Evolutionary conservation across 106 monocot species (phyloP), one percentile per base, ranked within the genome.

Genomic region (Phalaenopsis equestris): DNA sequence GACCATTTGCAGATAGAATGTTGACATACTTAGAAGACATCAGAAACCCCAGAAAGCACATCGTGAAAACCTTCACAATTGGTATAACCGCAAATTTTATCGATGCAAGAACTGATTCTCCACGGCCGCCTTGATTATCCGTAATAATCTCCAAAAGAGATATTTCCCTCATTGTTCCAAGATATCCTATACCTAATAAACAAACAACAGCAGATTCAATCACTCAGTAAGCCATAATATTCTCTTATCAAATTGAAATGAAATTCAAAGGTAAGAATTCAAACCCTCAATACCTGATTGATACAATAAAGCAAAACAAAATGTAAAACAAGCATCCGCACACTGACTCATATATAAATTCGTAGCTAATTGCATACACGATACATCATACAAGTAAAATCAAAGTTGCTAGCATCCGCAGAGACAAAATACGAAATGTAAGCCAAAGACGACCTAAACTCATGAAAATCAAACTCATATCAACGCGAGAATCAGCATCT

Each of bases 11-110:
- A 38, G 93, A 83, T 41, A 97, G 86, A 79, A 97, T 90, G 68
- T 92, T 90, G 67, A 94, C 88, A 81, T 86, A 84, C 81, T 94
- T 97, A 46, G 90, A 94, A 36, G 96, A 90, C 96, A 97, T 94
- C 23, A 97, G 87, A 70, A 86, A 92, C 11, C 96, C 96, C 90
- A 97, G 79, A 72, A 91, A 94, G 79, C 94, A 93, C 89, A 97
- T 90, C 0, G 84, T 90, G 72, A 94, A 93, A 24, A 97, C 94
- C 81, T 97, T 97, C 0, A 86, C 88, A 74, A 97, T 94, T 6
- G 96, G 96, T 57, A 97, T 72, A 72, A 94, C 79, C 67, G 96
- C 94, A 85, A 85, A 97, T 82, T 86, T 86, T 45, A 94, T 86
- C 0, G 88, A 84, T 1, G 87, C 56, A 48, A 92, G 49, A 39